Base-by-base conservation (phyloP, 306 rosid genomes). In the Cicer chorassanicum region DNA sequence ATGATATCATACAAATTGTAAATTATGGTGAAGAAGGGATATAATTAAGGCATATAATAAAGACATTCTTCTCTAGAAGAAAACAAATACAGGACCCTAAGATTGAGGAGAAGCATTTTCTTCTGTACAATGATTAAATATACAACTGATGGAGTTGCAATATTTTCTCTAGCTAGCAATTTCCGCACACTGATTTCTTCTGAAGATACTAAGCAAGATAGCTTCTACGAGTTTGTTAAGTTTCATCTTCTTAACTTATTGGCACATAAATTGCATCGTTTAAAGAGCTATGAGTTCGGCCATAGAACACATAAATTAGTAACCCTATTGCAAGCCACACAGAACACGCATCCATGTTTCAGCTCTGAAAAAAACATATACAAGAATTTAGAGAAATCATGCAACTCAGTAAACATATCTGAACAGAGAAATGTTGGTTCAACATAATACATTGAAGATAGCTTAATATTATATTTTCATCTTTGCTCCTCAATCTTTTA, bases 281-380 rank as follows among this genome's bases (percentile, higher is more conserved):
- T 61, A 94, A 72, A 45, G 87, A 78, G 87, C 98, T 94, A 79
- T 90, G 92, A 15, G 74, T 88, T 84, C 96, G 81, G 12, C 98
- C 97, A 46, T 94, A 94, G 75, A 86, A 74, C 43, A 60, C 77
- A 57, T 93, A 93, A 41, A 93, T 81, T 13, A 87, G 45, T 44
- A 79, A 75, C 65, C 98, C 98, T 34, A 71, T 5, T 5, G 78
- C 71, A 55, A 94, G 46, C 97, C 98, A 94, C 18, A 91, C 61
- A 6, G 97, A 88, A 91, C 96, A 1, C 97, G 92, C 14, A 83
- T 76, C 97, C 97, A 94, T 10, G 97, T 91, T 15, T 39, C 83
- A 36, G 14, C 80, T 73, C 97, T 94, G 88, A 49, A 80, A 65
- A 73, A 57, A 61, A 74, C 41, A 64, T 7, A 48, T n/a, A 43